A percentile compares a stretch with the other conserved stretches of the same genome.
These are phyloP conservation scores for Corynespora cassiicola DNA, from an alignment of 2,329 filamentous ascomycete genomes.

Conservation along the genomic window DNA sequence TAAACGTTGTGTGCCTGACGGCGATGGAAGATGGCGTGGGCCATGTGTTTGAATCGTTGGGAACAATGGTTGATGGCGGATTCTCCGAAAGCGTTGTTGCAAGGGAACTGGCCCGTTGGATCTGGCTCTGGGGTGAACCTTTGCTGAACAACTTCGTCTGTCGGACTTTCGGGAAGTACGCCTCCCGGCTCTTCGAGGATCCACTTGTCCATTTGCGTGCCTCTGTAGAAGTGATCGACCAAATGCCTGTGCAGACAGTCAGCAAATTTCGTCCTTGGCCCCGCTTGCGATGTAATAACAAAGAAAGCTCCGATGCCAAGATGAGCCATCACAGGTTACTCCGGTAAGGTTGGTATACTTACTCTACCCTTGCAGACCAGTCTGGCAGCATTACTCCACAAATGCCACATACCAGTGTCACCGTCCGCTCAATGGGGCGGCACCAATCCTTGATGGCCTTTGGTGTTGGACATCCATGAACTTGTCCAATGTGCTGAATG, in stretches of 20 bases:
- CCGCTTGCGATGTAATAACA: no score
- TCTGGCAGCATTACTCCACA: slow-evolving; percentile 17
- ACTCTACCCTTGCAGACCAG: slow-evolving; percentile 22
- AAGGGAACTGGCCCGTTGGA: slow-evolving; percentile 4
- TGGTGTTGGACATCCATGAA: slow-evolving; percentile 51
- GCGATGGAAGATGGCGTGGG: slow-evolving; percentile 13
- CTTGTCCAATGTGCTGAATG: slow-evolving; percentile 55
- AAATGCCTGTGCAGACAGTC: no score
- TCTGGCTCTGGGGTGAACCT: not conserved
- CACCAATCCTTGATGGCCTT: slow-evolving; percentile 46
- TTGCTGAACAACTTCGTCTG: not conserved
- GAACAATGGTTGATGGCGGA: no score
- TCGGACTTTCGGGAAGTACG: slow-evolving; percentile 4
- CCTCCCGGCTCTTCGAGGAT: slow-evolving; percentile 17
- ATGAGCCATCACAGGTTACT: no score
- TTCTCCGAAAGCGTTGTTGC: no score
- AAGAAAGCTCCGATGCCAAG: no score
- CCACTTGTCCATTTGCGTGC: slow-evolving; percentile 23
- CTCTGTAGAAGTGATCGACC: slow-evolving; percentile 18
- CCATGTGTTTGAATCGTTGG: not conserved
- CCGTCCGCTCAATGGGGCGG: slow-evolving; percentile 19
- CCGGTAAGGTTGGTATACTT: no score
- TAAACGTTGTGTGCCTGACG: slow-evolving; percentile 13
- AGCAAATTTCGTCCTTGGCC: no score
- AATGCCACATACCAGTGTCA: slow-evolving; percentile 22